These are phyloP conservation scores for Venturia nashicola DNA, from an alignment of 2,329 filamentous ascomycete genomes.

Conservation along the genomic window DNA sequence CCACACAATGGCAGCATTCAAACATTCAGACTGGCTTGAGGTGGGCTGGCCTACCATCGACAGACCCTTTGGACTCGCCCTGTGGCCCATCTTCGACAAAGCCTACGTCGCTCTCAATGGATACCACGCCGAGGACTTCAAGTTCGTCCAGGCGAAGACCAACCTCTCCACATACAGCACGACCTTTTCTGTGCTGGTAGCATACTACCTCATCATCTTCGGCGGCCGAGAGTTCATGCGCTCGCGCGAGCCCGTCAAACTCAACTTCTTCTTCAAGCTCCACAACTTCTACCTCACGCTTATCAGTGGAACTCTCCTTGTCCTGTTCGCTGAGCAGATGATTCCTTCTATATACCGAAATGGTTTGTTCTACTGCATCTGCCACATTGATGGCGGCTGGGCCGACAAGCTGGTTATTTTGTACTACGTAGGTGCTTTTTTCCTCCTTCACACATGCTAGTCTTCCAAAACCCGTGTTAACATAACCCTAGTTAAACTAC, in stretches of 20 bases:
- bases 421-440: constrained; percentile 76
- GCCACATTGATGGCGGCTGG: constrained; percentile 72
- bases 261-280: constrained; percentile 81
- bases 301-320: constrained; percentile 70
- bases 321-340: constrained; percentile 82
- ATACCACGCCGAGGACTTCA: constrained; percentile 76
- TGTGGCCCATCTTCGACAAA: constrained; percentile 94
- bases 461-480: constrained; percentile 24
- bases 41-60: constrained; percentile 64
- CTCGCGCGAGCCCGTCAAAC: constrained; percentile 69
- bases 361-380: constrained; percentile 85
- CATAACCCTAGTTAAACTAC: constrained; percentile 67
- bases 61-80: constrained; percentile 75
- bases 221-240: constrained; percentile 89
- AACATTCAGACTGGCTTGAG: constrained; percentile 8
- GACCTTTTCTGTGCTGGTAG: constrained; percentile 65
- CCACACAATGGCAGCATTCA: constrained; percentile 2
- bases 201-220: constrained; percentile 91
- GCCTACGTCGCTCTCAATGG: constrained; percentile 64
- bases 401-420: constrained; percentile 84
- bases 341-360: constrained; percentile 68
- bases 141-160: constrained; percentile 68
- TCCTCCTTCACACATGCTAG: constrained; percentile 8
- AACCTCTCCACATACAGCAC: constrained; percentile 83
- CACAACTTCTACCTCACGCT: constrained; percentile 92